Evolutionary conservation across 306 rosid species (phyloP), one percentile per base, ranked within the genome.

Genomic region (Rubus parviflorus): DNA sequence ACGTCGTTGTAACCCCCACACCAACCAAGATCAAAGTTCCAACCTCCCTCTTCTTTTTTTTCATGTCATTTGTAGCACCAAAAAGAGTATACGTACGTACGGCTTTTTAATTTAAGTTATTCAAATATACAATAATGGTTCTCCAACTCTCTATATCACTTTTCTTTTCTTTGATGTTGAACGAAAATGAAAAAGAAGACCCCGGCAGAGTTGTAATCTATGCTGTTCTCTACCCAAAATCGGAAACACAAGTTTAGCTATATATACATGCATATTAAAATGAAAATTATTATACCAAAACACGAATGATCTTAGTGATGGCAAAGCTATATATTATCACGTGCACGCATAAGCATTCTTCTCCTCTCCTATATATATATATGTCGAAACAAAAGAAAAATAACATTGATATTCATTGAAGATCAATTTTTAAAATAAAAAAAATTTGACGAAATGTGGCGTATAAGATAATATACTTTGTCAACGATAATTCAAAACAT

Each of bases 1-100:
- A 64, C 47, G 20, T 62, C 47, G 11, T 62, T 64, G 69, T 64
- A 64, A 64, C 70, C 70, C 69, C 48, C 47, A 30, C 23, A 64
- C 70, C 46, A 62, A 35, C 68, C 68, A 37, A 35, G 68, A 62
- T 35, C 43, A 15, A 30, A 62, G 16, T 15, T 35, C 43, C 43
- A 62, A 35, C 45, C 22, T 62, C 68, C 68, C 16, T 35, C 2
- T 45, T 8, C 10, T 45, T 12, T 7, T 12, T 5, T 45, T 45
- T 45, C 48, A 45, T 45, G 43, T 11, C 14, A 22, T 22, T 58
- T 58, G 35, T 23, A 1, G 7, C 38, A 23, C 15, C 38, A 23
- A 58, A 13, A 9, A 23, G 35, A 30, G 35, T 30, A 22, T 30
- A 22, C 11, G 64, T 23, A 58, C n/a, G n/a, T 58, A 58, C 38